Evolutionary conservation across 805 yeast genomes (phyloP).

Genomic region (Suhomyces sp.): DNA sequence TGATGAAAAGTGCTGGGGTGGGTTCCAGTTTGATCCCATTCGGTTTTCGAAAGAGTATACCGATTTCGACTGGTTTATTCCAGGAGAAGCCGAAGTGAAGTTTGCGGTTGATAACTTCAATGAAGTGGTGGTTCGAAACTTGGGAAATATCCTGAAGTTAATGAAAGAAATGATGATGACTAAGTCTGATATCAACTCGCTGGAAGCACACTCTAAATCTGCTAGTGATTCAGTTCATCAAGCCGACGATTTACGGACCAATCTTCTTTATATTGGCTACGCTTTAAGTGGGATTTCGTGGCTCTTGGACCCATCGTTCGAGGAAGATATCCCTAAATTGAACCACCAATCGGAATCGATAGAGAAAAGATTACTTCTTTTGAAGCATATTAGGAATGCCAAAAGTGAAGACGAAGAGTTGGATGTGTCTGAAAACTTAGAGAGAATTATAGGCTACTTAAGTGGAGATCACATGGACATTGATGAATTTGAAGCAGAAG

Average conservation of each 20-base stretch:
- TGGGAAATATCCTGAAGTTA: conserved; percentile 39
- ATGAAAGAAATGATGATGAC: conserved; percentile 20
- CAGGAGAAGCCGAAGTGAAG: conserved; percentile 51
- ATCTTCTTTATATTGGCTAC: conserved; percentile 56
- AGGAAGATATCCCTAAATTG: conserved; percentile 43
- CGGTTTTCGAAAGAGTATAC: conserved; percentile 51
- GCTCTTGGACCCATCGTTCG: conserved; percentile 69
- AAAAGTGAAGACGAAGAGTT: conserved; percentile 23
- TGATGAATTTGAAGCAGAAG: conserved; percentile 2
- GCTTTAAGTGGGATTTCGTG: conserved; percentile 67
- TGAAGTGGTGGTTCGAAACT: conserved; percentile 42
- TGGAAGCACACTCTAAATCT: conserved; percentile 2
- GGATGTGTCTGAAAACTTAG: conserved; percentile 31
- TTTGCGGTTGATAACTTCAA: conserved; percentile 62
- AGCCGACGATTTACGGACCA: conserved; percentile 54
- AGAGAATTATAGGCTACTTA: conserved; percentile 27
- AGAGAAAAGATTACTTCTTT: conserved; percentile 31
- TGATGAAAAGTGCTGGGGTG: conserved; percentile 69
- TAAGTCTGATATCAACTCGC: conserved; percentile 8
- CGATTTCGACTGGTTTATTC: conserved; percentile 72
- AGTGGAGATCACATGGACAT: conserved; percentile 12
- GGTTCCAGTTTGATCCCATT: conserved; percentile 53
- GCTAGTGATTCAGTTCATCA: conserved; percentile 23
- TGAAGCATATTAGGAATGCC: conserved; percentile 29
- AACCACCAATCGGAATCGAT: conserved; percentile 30